Evolutionary conservation across 371 early-diverging fungal species (phyloP).

Genomic region (Rhizopus arrhizus): DNA sequence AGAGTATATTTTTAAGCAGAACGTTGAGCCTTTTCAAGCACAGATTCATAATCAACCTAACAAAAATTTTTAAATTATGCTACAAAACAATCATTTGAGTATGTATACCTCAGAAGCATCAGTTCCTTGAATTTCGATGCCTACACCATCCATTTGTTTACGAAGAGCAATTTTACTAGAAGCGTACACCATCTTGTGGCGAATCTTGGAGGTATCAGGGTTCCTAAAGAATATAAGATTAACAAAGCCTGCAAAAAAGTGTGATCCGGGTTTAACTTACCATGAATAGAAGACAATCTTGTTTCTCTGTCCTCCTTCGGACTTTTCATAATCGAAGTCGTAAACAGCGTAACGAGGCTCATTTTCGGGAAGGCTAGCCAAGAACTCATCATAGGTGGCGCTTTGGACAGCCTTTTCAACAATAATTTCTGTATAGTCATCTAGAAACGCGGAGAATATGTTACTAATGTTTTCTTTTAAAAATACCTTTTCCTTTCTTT

Average conservation of each 20-base stretch:
- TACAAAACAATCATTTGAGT: neutral
- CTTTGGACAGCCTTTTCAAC: constrained; percentile 64
- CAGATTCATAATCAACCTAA: constrained; percentile 74
- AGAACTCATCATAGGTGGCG: constrained; percentile 69
- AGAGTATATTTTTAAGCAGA: neutral
- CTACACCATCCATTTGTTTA: constrained; percentile 75
- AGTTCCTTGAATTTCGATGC: constrained; percentile 85
- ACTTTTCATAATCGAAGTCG: constrained; percentile 76
- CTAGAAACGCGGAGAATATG: constrained; percentile 16
- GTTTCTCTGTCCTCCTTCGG: constrained; percentile 70
- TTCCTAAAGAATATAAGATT: constrained; percentile 56
- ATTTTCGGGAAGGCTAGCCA: constrained; percentile 62
- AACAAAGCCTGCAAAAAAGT: neutral
- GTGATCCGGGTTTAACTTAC: constrained; percentile 27
- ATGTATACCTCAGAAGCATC: constrained; percentile 64
- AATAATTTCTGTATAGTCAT: constrained; percentile 62
- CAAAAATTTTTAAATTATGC: neutral
- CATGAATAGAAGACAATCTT: constrained; percentile 63
- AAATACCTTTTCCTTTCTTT: too few species aligned
- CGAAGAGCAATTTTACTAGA: constrained; percentile 84
- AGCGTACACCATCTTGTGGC: constrained; percentile 92
- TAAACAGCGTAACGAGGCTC: constrained; percentile 86
- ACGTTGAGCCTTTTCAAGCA: constrained; percentile 75
- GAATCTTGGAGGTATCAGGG: constrained; percentile 80
- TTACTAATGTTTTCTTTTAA: neutral